Percentiles rank a stretch among this genome's conserved stretches.
These are phyloP conservation scores for Lathyrus aphaca DNA, from an alignment of 306 rosid species.

Conservation along the genomic window DNA sequence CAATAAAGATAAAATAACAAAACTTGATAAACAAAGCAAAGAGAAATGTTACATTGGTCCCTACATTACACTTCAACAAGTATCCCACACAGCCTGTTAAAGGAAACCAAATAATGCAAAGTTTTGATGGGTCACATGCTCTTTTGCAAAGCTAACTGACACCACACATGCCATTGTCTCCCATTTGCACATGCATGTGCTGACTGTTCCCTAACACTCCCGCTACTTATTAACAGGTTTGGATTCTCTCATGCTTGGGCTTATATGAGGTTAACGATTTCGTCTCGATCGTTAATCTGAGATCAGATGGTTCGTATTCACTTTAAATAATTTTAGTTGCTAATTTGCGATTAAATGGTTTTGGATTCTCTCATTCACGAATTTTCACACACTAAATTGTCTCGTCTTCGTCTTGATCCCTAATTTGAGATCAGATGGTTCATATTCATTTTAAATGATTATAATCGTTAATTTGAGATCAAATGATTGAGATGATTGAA, in stretches of 20 bases:
- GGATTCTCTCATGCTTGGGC: neutral
- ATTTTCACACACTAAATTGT: too few species aligned
- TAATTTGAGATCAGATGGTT: neutral
- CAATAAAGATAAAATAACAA: constrained; percentile 41
- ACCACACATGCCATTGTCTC: constrained; percentile 86
- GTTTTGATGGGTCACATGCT: constrained; percentile 75
- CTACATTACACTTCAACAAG: constrained; percentile 48
- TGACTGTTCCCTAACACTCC: constrained; percentile 59
- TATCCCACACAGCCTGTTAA: constrained; percentile 78
- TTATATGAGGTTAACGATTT: too few species aligned
- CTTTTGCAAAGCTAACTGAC: constrained; percentile 71
- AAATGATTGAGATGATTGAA: neutral
- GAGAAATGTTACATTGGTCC: constrained; percentile 55
- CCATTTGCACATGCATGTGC: constrained; percentile 73
- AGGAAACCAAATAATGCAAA: constrained; percentile 65
- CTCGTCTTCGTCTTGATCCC: too few species aligned
- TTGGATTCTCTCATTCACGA: too few species aligned
- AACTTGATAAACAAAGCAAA: constrained; percentile 44
- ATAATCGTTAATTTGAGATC: neutral
- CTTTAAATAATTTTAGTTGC: neutral
- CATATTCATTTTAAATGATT: neutral
- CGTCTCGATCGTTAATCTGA: neutral
- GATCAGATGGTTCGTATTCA: neutral
- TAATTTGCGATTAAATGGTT: neutral
- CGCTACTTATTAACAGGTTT: constrained; percentile 31